Evolutionary conservation across 2,329 filamentous ascomycete species (phyloP).

Genomic region (Orbilia oligospora): DNA sequence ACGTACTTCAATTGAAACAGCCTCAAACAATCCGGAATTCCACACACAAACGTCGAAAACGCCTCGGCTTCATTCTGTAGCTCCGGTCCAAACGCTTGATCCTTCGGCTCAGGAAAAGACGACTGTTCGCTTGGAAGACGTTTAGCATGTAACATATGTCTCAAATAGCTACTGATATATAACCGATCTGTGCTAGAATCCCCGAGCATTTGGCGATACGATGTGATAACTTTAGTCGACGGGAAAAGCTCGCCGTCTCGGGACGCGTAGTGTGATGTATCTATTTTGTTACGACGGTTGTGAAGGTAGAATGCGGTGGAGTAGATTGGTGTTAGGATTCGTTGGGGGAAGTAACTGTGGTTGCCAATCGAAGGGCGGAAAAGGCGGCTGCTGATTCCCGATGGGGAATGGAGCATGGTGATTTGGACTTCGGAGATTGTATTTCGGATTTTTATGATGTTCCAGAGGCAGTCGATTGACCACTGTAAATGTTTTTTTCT

Average conservation of each 20-base stretch:
- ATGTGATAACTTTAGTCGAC: constrained; percentile 31
- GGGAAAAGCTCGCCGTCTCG: constrained; percentile 7
- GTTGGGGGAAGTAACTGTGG: constrained; percentile 1
- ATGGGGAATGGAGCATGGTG: background rate
- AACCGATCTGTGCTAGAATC: constrained; percentile 21
- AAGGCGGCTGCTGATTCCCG: background rate
- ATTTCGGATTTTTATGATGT: background rate
- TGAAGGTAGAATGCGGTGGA: constrained; percentile 41
- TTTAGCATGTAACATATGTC: constrained; percentile 23
- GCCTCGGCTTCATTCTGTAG: constrained; percentile 6
- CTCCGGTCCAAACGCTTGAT: background rate
- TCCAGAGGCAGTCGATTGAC: constrained; percentile 21
- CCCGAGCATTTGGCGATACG: constrained; percentile 24
- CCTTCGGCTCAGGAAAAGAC: constrained; percentile 4
- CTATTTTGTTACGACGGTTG: constrained; percentile 21
- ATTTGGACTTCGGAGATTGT: constrained; percentile 46
- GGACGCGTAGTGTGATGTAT: constrained; percentile 2
- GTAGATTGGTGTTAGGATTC: constrained; percentile 44
- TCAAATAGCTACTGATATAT: constrained; percentile 24
- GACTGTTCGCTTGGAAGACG: background rate
- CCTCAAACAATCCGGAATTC: constrained; percentile 20
- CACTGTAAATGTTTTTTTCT: background rate
- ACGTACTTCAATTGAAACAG: constrained; percentile 33
- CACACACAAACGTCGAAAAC: constrained; percentile 10
- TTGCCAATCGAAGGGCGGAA: background rate